Percentiles rank a stretch among this genome's conserved stretches.
Conservation (phyloP, 345 rosid species). For the Dovyalis caffra region DNA sequence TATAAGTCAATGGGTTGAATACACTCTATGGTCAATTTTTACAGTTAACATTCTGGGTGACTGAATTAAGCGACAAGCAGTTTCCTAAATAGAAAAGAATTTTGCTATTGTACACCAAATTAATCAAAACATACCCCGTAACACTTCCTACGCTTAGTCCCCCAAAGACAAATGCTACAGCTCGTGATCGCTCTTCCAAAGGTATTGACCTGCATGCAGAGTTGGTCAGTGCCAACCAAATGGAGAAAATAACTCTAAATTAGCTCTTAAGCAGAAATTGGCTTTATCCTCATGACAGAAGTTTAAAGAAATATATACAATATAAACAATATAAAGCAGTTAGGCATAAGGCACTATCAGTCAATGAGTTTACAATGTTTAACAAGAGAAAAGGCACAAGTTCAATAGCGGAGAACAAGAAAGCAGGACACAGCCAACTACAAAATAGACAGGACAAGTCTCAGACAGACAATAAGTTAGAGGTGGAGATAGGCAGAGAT, state of each 20-base stretch:
- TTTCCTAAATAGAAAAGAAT: constrained; percentile 5
- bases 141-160: constrained; percentile 94
- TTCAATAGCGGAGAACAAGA: not conserved
- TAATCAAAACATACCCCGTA: constrained; percentile 58
- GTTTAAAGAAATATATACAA: not conserved
- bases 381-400: not conserved
- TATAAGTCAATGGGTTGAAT: not conserved
- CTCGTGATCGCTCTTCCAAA: constrained; percentile 84
- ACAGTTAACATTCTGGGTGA: not conserved
- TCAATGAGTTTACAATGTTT: not conserved
- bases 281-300: not conserved
- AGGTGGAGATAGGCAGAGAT: no score
- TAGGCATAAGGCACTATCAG: not conserved
- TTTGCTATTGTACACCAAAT: constrained; percentile 5
- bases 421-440: not conserved
- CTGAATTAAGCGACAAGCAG: constrained; percentile 9
- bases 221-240: constrained; percentile 20
- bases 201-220: constrained; percentile 69
- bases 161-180: constrained; percentile 89
- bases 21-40: not conserved
- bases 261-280: constrained; percentile 9
- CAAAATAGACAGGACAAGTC: not conserved
- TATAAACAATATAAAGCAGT: not conserved
- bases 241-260: not conserved
- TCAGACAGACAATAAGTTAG: not conserved